phyloP scores from a whole-genome alignment of 352 stramenopile genomes.

The Pythium insidiosum region DNA sequence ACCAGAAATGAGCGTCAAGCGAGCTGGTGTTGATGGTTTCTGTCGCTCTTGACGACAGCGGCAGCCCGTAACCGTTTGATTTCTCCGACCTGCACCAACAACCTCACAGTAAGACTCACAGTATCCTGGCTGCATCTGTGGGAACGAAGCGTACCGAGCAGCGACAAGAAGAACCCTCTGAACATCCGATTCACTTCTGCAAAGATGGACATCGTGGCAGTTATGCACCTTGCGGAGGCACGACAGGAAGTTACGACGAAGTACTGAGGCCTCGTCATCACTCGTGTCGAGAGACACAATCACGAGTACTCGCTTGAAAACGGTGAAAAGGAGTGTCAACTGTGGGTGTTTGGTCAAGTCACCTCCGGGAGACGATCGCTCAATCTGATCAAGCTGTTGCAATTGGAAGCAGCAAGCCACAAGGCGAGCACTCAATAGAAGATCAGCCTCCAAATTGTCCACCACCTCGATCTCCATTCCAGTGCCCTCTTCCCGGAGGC shows the following conservation, averaged over 20 bases:
- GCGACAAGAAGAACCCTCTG: conserved; percentile 27
- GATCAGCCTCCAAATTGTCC: not conserved
- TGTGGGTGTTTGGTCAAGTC: no score
- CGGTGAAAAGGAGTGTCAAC: not conserved
- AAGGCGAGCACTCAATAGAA: conserved; percentile 32
- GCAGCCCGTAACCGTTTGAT: no score
- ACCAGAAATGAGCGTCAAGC: conserved; percentile 40
- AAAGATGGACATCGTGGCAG: not conserved
- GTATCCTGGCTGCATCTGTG: no score
- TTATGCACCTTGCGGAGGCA: no score
- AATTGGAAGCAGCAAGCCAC: not conserved
- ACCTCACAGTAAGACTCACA: no score
- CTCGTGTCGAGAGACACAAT: no score
- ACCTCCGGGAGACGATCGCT: no score
- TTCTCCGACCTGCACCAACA: no score
- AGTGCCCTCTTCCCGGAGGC: no score
- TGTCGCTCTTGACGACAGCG: no score
- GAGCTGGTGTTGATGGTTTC: conserved; percentile 4
- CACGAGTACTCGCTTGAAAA: not conserved
- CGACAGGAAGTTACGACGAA: no score
- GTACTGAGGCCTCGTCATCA: no score
- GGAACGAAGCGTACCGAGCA: not conserved
- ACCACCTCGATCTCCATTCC: not conserved
- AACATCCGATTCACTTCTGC: conserved; percentile 1
- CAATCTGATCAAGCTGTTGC: conserved; percentile 19